These are phyloP conservation scores for Xanthoceras sorbifolium DNA, from an alignment of 345 rosid species.

Conservation along the genomic window DNA sequence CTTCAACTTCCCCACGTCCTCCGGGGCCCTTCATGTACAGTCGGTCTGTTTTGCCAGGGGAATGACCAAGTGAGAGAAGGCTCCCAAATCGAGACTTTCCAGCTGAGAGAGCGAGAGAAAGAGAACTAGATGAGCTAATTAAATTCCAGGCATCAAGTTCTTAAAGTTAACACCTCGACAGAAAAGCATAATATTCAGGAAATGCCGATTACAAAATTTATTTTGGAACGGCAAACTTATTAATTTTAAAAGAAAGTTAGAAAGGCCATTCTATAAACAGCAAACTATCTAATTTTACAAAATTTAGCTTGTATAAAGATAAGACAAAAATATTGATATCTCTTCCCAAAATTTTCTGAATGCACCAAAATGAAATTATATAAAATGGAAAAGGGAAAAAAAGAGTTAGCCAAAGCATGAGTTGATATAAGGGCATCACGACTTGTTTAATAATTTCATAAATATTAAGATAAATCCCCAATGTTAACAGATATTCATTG, in stretches of 20 bases:
- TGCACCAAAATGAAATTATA: not conserved
- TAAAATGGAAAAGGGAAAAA: not conserved
- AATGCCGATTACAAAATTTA: not conserved
- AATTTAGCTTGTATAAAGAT: not conserved
- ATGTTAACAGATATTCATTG: not conserved
- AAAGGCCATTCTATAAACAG: not conserved
- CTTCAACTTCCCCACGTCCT: slow-evolving; percentile 99
- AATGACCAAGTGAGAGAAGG: slow-evolving; percentile 70
- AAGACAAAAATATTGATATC: too few relatives aligned
- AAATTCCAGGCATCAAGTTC: slow-evolving; percentile 10
- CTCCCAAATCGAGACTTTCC: slow-evolving; percentile 85
- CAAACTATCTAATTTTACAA: not conserved
- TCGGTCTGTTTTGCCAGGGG: slow-evolving; percentile 78
- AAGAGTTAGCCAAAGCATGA: not conserved
- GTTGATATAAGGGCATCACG: not conserved
- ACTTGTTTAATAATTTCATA: not conserved
- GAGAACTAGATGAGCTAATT: slow-evolving; percentile 6
- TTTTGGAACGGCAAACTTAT: not conserved
- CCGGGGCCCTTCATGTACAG: slow-evolving; percentile 98
- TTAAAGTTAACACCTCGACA: not conserved
- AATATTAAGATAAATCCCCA: not conserved
- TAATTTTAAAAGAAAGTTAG: not conserved
- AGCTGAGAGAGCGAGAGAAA: slow-evolving; percentile 38
- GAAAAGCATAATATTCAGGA: slow-evolving; percentile 6
- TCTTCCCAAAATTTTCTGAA: not conserved